Evolutionary conservation across 2,329 filamentous ascomycete species (phyloP), one percentile per base, ranked within the genome.

Genomic region (Cladosporium halotolerans): DNA sequence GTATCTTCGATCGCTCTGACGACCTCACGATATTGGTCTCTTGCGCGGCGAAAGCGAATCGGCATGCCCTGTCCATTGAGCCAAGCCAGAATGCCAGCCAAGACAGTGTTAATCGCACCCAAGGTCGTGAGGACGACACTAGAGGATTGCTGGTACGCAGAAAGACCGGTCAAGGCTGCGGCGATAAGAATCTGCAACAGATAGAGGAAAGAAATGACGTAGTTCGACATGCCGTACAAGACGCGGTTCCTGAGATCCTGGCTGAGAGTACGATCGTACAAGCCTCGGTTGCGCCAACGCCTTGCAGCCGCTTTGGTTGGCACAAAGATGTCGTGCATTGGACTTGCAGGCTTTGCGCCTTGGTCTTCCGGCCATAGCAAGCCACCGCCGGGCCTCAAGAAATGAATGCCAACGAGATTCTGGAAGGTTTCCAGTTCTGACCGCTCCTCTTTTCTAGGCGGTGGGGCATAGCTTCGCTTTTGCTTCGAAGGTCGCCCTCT

Each of bases 61-160:
- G 57, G 57, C 48, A 57, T 52, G 5, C 57, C 57, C 52, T 57
- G 55, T 9, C 57, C 57, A n/a, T 41, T 58, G 10, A 50, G 52
- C 57, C 57, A 58, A 5, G 57, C 57, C 10, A 58, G 40, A 13
- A 53, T 34, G 6, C 52, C 57, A 13, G 57, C 57, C 4, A 58
- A 14, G 3, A 57, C 57, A 2, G 57, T 57, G 34, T 58, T 58
- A 32, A 57, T 53, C 2, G 52, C 57, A 31, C 57, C 55, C 4
- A 58, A 53, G 3, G 43, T 44, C 4, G 55, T 58, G 6, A 58
- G 43, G 6, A 45, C 36, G 4, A 55, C 54, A 10, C 14, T 43
- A 1, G 48, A 47, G 9, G 41, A 11, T 34, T 50, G 40, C 33
- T 53, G 33, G 41, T 55, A 58, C 1, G 52, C 57, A 2, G 53